Base-by-base conservation (phyloP, 2,329 filamentous ascomycete species). In the Cladosporium sp. region DNA sequence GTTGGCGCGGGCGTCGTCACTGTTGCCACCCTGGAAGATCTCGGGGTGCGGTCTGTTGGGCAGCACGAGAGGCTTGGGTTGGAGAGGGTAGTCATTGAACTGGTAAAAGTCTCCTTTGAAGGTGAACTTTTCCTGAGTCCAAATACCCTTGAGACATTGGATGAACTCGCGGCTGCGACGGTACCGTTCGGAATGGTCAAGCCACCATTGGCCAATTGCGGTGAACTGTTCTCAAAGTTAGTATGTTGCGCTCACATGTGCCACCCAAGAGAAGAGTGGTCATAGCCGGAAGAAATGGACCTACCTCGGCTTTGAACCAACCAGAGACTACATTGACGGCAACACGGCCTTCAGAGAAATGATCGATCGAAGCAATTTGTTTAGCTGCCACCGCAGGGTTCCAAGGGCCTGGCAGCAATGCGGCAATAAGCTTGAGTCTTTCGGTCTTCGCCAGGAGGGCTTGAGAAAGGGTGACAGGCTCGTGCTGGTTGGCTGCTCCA, bases 21-120 rank as follows among this genome's bases (percentile, higher is more conserved):
- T 72, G 57, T 78, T 78, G 3, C 76, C 75, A 9, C 75, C 75
- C 57, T 78, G 76, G 61, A 78, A 78, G 47, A 78, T 77, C 51
- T 77, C 70, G 0, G 76, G 75, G 50, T 76, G 70, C 3, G 73
- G 73, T 16, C 73, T 67, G 45, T 69, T 64, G n/a, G 68, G 67
- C 20, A 64, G 53, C 41, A 58, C 60, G n/a, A 78, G 56, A 1
- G 75, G 76, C 62, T 78, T 78, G 1, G 76, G 75, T 45, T 69
- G 70, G 11, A 78, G 63, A 0, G 72, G 66, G 57, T 78, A 78
- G 48, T 77, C 69, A 43, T 73, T 67, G 62, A 76, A 78, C 47
- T 75, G 74, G 58, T 78, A 78, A 53, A 78, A 78, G 60, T 78
- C 74, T 27, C 75, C 74, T 9, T 65, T 69, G 55, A 72, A 78